Base-by-base conservation (phyloP, 345 rosid genomes). In the Sonneratia caseolaris region DNA sequence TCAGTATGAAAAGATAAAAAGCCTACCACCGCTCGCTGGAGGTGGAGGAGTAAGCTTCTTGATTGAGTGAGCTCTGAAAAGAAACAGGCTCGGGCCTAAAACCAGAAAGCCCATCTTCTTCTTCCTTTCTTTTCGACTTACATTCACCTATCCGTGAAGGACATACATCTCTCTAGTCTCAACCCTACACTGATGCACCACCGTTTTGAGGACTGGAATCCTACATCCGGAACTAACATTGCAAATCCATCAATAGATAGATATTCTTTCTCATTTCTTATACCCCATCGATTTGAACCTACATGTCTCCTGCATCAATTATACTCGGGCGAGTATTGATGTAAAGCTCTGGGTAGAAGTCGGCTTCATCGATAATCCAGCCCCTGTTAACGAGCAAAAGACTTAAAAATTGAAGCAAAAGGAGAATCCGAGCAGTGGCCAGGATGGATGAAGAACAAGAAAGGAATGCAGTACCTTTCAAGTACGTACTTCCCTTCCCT, bases 401-500 rank as follows among this genome's bases (percentile, higher is more conserved):
- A 9, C 43, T 56, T 9, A 7, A 36, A 68, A 15, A 27, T 16
- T 40, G 24, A 19, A 51, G 24, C 22, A 32, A 15, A 35, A 48
- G 7, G 32, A 42, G 35, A 47, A 24, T 16, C 48, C 15, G 10
- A 62, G 32, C 45, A 70, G 24, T 35, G 66, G 21, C 66, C 15
- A 64, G 48, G 7, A 35, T 18, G 40, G 36, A 68, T 16, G 14
- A 70, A 68, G 40, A 68, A 9, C 37, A 7, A 35, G 66, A 62
- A 27, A 62, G 16, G n/a, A 36, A 40, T 74, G 66, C 7, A 21
- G 16, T 83, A 93, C 96, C 98, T 93, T 79, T 93, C 97, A 0
- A 91, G 84, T 70, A 93, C 92, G 70, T 80, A 84, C 81, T 89
- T 91, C 73, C 97, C 93, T 84, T 86, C 97, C 97, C 78, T 91